Base-by-base conservation (phyloP, 2,329 filamentous ascomycete species). In the Apiospora marii region DNA sequence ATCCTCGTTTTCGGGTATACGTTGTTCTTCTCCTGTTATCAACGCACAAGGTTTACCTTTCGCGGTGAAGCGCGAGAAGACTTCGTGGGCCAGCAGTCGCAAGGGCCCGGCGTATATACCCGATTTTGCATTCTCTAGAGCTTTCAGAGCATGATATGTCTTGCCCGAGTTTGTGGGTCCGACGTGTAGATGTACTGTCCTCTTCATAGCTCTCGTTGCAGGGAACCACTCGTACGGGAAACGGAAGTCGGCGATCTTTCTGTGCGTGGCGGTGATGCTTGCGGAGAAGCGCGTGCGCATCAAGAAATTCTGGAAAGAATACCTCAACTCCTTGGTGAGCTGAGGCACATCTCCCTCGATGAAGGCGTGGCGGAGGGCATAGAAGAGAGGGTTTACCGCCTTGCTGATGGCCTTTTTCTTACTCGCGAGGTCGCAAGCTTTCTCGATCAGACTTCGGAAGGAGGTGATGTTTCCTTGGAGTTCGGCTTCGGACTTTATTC, bases 91-190 rank as follows among this genome's bases (percentile, higher is more conserved):
- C 41, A 99, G 87, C 67, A 99, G 85, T 68, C 96, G 90, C 64
- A 99, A 85, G 0, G 96, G 96, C 0, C 97, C 96, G 4, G 96
- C 94, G 80, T 98, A 99, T 69, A 98, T 91, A 51, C 96, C 96
- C 12, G 87, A 88, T 43, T 91, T 87, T 2, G 92, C 92, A 69
- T 90, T 86, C 80, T 98, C 94, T 14, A 99, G 87, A 16, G 93
- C 91, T 83, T 97, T 92, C 75, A 99, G 84, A 0, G 96, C 97
- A 80, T 95, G 93, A 80, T 98, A 99, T 0, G 97, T 99, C 86
- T 99, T 99, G 72, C 96, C 96, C 0, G 96, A 98, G 82, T 99
- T 99, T 2, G 96, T 99, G 1, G 96, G 96, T 0, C 96, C 96
- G 69, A 99, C 95, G 78, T 99, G 96, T 27, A 99, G 86, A 84